Base-by-base conservation (phyloP, 225 moss, liverwort and hornwort genomes). In the Marchantia paleacea region DNA sequence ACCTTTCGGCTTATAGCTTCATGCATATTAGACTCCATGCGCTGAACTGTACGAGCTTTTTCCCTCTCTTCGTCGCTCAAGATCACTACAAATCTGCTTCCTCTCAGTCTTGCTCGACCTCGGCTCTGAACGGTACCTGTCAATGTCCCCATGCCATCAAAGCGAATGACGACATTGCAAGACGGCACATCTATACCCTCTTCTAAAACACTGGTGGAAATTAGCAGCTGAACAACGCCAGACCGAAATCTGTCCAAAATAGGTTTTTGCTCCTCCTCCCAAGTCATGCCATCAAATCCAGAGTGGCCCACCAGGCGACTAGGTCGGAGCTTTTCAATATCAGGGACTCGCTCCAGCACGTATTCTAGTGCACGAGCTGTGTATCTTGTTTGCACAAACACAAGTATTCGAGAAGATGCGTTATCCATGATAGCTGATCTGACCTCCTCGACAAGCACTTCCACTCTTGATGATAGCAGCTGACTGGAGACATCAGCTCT, bases 141-240 rank as follows among this genome's bases (percentile, higher is more conserved):
- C 74, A 83, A 52, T 10, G 83, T 74, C 49, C 13, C 53, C 73
- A 83, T 83, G 22, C 83, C 73, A 68, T 83, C 79, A 26, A 83
- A 83, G 3, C 83, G 83, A 75, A 83, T 73, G 6, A 83, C 83
- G 48, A 79, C 79, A 57, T 83, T 83, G 83, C 83, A 83, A 48
- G 83, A 66, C 47, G 83, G 83, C 15, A 83, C 83, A 73, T 83
- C 83, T 58, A 83, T 67, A 28, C 83, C 83, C 69, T 83, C 83
- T 66, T 83, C 83, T 6, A 83, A 79, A 19, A 83, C 83, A 55
- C 72, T 73, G 3, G 83, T 83, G 74, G 79, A 39, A 19, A 83
- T 74, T 79, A 83, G 69, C 29, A 83, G 57, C 55, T 79, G 78
- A 39, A 83, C 83, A 52, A 83, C 68, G 63, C 83, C 83, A 69